These are phyloP conservation scores for Xylariaceae sp. DNA, from an alignment of 2,329 filamentous ascomycete species.

Conservation along the genomic window DNA sequence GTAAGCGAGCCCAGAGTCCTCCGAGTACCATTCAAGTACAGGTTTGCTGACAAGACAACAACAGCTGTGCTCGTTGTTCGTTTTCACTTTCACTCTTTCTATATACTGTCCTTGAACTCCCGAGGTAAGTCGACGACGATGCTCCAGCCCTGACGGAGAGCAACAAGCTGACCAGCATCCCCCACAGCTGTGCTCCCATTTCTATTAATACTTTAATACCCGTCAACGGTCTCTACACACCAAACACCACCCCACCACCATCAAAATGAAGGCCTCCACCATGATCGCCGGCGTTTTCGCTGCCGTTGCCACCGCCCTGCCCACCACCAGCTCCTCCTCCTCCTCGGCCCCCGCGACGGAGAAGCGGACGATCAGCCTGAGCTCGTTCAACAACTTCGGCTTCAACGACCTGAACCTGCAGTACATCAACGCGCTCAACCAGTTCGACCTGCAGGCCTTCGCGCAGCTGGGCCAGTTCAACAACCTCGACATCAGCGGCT, in stretches of 20 bases:
- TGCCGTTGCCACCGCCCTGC: conserved; percentile 36
- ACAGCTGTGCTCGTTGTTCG: conserved; percentile 43
- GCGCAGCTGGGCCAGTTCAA: conserved; percentile 32
- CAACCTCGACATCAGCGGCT: conserved; percentile 24
- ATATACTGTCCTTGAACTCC: conserved; percentile 29
- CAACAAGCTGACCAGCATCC: conserved; percentile 13
- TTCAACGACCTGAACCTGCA: conserved; percentile 30
- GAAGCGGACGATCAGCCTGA: conserved; percentile 26
- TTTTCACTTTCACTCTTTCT: conserved; percentile 37
- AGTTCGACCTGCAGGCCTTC: conserved; percentile 21
- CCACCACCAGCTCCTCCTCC: conserved; percentile 25
- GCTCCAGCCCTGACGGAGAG: not conserved
- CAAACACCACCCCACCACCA: conserved; percentile 6
- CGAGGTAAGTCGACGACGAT: conserved; percentile 23
- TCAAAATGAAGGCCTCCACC: conserved; percentile 43
- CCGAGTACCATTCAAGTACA: no score
- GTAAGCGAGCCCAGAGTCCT: no score
- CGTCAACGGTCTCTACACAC: conserved; percentile 17
- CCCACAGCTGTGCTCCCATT: conserved; percentile 37
- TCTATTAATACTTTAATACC: conserved; percentile 27
- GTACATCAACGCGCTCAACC: conserved; percentile 27
- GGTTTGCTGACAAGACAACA: conserved; percentile 17
- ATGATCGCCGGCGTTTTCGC: conserved; percentile 38
- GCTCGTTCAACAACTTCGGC: conserved; percentile 24
- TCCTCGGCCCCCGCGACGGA: conserved; percentile 10